Evolutionary conservation across 139 green algal species (phyloP).

Genomic region (Micractinium conductrix): DNA sequence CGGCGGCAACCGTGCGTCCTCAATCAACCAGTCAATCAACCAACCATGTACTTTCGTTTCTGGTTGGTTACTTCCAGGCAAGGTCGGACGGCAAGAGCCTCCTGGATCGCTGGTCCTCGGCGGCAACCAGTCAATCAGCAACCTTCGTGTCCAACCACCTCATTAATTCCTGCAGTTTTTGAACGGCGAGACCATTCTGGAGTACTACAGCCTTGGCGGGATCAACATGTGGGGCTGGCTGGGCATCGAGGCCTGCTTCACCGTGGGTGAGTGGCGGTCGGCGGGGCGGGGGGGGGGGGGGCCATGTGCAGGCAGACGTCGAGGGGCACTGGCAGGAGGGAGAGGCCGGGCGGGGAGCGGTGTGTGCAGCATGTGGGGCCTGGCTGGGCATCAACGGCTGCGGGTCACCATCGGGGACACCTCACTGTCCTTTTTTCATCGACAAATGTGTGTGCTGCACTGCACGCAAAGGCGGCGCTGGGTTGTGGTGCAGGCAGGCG

Average conservation of each 20-base stretch:
- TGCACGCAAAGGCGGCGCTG: background rate
- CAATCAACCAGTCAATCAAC: too few relatives aligned
- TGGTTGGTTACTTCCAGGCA: too few relatives aligned
- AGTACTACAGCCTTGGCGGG: constrained; percentile 65
- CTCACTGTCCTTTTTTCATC: background rate
- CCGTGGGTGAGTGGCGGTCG: background rate
- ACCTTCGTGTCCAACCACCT: too few relatives aligned
- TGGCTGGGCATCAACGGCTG: background rate
- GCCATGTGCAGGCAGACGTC: background rate
- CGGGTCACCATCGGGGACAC: too few relatives aligned
- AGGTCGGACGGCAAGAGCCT: too few relatives aligned
- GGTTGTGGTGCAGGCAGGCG: background rate
- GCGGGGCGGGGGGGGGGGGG: too few relatives aligned
- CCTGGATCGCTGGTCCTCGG: too few relatives aligned
- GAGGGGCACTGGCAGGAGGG: too few relatives aligned
- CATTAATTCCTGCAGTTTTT: too few relatives aligned
- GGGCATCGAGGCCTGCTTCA: constrained; percentile 54
- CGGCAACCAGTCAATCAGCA: too few relatives aligned
- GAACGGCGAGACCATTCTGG: constrained; percentile 65
- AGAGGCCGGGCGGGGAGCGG: background rate
- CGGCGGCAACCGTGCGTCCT: too few relatives aligned
- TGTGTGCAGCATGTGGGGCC: background rate
- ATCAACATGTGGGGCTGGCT: constrained; percentile 70
- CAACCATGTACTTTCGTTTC: too few relatives aligned
- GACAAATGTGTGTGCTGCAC: background rate